Evolutionary conservation across 2,329 filamentous ascomycete species (phyloP).

Genomic region (Sclerotinia minor): DNA sequence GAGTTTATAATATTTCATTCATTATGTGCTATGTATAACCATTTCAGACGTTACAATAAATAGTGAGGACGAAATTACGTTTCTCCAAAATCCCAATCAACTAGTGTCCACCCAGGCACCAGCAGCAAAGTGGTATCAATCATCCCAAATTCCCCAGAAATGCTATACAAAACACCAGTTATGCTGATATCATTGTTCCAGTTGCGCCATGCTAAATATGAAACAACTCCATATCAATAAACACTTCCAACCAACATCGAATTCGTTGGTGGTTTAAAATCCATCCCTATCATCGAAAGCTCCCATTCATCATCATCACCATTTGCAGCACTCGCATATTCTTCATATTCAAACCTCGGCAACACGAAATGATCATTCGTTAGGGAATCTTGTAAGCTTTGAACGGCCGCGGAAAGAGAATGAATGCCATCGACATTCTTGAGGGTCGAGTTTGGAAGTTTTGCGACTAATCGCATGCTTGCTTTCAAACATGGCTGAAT

Average conservation of each 20-base stretch:
- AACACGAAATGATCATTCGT: conserved; percentile 19
- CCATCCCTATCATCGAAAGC: conserved; percentile 22
- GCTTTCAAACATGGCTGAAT: background rate
- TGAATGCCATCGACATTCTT: background rate
- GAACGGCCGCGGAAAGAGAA: background rate
- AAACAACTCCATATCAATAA: conserved; percentile 10
- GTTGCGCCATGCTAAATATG: conserved; percentile 8
- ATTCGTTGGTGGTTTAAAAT: conserved; percentile 8
- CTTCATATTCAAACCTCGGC: conserved; percentile 19
- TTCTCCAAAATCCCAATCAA: conserved; percentile 11
- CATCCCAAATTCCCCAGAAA: conserved; percentile 5
- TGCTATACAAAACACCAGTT: conserved; percentile 14
- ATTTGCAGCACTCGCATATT: conserved; percentile 8
- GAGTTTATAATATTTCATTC: background rate
- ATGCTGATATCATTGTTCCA: background rate
- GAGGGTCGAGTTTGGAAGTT: conserved; percentile 12
- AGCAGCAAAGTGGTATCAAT: conserved; percentile 16
- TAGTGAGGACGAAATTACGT: background rate
- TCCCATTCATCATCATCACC: conserved; percentile 25
- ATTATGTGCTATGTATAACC: conserved; percentile 14
- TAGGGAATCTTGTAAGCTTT: conserved; percentile 20
- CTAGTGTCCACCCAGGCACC: conserved; percentile 4
- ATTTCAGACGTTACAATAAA: background rate
- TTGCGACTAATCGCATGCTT: conserved; percentile 15
- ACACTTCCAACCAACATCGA: conserved; percentile 5